phyloP scores from a whole-genome alignment of 257 asterid genomes.

The Striga asiatica region DNA sequence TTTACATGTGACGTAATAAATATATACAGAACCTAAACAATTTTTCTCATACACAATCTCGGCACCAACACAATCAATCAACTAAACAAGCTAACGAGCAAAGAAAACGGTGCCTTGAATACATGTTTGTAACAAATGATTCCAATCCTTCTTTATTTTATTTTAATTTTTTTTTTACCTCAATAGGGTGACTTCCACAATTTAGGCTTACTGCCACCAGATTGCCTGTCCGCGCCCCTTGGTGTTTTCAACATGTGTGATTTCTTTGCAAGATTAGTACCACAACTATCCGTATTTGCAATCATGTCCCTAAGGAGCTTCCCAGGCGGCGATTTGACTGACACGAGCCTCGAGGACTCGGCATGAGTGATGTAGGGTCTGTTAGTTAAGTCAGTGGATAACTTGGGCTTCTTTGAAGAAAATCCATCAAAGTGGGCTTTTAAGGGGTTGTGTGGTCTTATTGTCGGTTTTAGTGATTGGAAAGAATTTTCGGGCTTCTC shows the following conservation, averaged over 20 bases:
- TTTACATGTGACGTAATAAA: slow-evolving; percentile 27
- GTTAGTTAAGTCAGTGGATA: slow-evolving; percentile 29
- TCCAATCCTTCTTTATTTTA: slow-evolving; percentile 26
- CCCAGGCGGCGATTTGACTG: slow-evolving; percentile 46
- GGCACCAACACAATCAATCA: slow-evolving; percentile 11
- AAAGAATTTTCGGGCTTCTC: slow-evolving; percentile 17
- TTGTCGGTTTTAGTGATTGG: slow-evolving; percentile 26
- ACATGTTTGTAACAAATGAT: background rate
- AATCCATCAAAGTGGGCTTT: slow-evolving; percentile 28
- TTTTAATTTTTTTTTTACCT: no score
- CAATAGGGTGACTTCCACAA: slow-evolving; percentile 31
- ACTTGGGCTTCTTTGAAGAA: slow-evolving; percentile 59
- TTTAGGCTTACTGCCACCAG: slow-evolving; percentile 35
- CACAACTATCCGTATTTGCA: slow-evolving; percentile 24
- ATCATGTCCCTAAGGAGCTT: slow-evolving; percentile 35
- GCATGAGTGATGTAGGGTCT: slow-evolving; percentile 17
- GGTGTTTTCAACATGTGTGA: slow-evolving; percentile 41
- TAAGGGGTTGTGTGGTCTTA: slow-evolving; percentile 20
- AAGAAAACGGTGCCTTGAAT: background rate
- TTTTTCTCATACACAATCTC: slow-evolving; percentile 14
- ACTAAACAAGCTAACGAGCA: no score
- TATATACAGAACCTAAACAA: slow-evolving; percentile 35
- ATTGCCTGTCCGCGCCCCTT: slow-evolving; percentile 41
- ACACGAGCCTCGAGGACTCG: slow-evolving; percentile 24
- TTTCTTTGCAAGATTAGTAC: slow-evolving; percentile 38